These are phyloP conservation scores for Phaffia australis DNA, from an alignment of 768 basidiomycete species.

Conservation along the genomic window DNA sequence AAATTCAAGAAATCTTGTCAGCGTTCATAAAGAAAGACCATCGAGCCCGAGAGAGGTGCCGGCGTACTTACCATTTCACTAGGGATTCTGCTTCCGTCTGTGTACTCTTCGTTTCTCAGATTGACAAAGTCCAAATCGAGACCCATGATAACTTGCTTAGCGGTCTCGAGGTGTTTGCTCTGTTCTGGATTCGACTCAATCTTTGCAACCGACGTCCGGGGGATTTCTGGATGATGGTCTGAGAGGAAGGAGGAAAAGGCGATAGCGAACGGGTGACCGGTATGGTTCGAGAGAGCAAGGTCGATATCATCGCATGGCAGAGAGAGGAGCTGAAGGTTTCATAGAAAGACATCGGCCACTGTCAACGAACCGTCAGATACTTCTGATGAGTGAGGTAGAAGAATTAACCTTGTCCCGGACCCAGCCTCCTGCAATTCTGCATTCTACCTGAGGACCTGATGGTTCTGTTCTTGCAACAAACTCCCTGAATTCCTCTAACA, in stretches of 20 bases:
- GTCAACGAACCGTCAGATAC: background rate
- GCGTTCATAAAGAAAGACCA: background rate
- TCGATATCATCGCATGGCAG: slow-evolving; percentile 82
- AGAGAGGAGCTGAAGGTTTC: slow-evolving; percentile 52
- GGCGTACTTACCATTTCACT: slow-evolving; percentile 57
- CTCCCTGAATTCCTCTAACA: slow-evolving; percentile 68
- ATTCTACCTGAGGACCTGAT: slow-evolving; percentile 47
- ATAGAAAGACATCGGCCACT: background rate
- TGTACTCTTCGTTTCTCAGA: slow-evolving; percentile 82
- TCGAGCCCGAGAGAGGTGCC: background rate
- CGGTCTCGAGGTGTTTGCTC: slow-evolving; percentile 95
- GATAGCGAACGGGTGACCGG: slow-evolving; percentile 79
- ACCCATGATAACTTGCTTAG: slow-evolving; percentile 66
- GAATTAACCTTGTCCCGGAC: slow-evolving; percentile 86
- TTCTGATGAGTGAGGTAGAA: background rate
- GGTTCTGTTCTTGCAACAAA: slow-evolving; percentile 47
- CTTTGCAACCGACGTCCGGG: slow-evolving; percentile 49
- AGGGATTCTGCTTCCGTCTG: slow-evolving; percentile 76
- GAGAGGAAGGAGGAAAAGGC: slow-evolving; percentile 58
- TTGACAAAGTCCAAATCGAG: slow-evolving; percentile 89
- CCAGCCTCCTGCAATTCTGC: slow-evolving; percentile 96
- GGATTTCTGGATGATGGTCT: slow-evolving; percentile 31
- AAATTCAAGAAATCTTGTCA: background rate
- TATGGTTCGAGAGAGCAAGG: slow-evolving; percentile 76
- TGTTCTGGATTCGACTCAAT: slow-evolving; percentile 93